Evolutionary conservation across 73 alveolate species (phyloP).

Genomic region (Blepharisma japonicum): DNA sequence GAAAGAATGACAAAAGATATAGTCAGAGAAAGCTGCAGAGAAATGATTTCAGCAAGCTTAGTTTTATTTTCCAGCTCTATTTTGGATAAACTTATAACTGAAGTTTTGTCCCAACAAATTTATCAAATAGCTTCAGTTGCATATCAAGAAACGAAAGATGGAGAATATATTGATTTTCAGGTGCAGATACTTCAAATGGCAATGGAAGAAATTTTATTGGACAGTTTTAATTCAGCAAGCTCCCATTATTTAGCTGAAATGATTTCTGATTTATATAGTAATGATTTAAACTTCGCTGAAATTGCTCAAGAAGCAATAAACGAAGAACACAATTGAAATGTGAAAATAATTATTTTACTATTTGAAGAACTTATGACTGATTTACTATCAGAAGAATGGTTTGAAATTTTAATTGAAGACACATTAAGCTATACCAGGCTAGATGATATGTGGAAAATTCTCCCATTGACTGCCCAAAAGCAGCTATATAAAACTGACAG

Average conservation of each 20-base stretch:
- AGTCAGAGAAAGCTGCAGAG: not conserved
- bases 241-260: not conserved
- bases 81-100: not conserved
- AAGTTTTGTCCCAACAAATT: not conserved
- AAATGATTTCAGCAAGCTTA: not conserved
- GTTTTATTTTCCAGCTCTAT: not conserved
- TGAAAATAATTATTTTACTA: not conserved
- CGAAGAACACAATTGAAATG: not conserved
- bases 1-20: not conserved
- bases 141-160: not conserved
- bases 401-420: slow-evolving; percentile 7
- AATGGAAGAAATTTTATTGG: not conserved
- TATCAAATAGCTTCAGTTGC: not conserved
- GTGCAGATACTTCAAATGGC: not conserved
- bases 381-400: not conserved
- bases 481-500: not conserved
- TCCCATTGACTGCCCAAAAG: not conserved
- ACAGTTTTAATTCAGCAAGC: not conserved
- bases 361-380: not conserved
- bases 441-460: not conserved
- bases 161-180: slow-evolving; percentile 5
- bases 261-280: not conserved
- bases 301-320: not conserved
- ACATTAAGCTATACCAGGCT: not conserved
- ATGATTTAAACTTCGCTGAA: not conserved